Conservation (phyloP, 106 monocot genomes). For the Dendrobium chrysotoxum region DNA sequence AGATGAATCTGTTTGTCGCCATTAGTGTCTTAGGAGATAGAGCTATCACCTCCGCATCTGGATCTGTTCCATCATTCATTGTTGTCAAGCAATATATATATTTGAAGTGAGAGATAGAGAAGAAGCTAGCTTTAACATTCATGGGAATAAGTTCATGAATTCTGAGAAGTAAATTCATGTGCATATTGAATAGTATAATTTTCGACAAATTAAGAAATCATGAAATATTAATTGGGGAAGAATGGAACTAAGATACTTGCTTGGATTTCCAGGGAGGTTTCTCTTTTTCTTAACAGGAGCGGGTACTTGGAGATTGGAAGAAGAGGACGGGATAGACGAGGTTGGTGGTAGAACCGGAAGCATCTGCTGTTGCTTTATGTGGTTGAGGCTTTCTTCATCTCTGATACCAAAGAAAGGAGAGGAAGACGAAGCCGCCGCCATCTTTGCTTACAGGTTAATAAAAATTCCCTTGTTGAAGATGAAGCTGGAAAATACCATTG, state of each 20-base stretch:
- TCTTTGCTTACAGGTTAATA: background rate
- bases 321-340: conserved; percentile 17
- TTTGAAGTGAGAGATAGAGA: too few species aligned
- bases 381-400: conserved; percentile 41
- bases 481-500: conserved; percentile 6
- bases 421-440: conserved; percentile 35
- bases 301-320: conserved; percentile 11
- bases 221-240: background rate
- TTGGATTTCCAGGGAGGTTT: conserved; percentile 61
- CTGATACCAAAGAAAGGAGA: conserved; percentile 39
- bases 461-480: conserved; percentile 4
- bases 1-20: conserved; percentile 86
- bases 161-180: too few species aligned
- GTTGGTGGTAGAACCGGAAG: background rate
- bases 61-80: conserved; percentile 27
- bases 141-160: too few species aligned
- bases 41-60: conserved; percentile 82
- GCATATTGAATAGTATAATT: too few species aligned
- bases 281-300: conserved; percentile 46
- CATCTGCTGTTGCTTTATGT: conserved; percentile 19
- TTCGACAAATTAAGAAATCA: too few species aligned
- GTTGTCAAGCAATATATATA: too few species aligned
- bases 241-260: conserved; percentile 27
- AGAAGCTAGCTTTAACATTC: too few species aligned
- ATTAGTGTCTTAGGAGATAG: conserved; percentile 73